Base-by-base conservation (phyloP, 2,329 filamentous ascomycete species). In the Penicillium sp. region DNA sequence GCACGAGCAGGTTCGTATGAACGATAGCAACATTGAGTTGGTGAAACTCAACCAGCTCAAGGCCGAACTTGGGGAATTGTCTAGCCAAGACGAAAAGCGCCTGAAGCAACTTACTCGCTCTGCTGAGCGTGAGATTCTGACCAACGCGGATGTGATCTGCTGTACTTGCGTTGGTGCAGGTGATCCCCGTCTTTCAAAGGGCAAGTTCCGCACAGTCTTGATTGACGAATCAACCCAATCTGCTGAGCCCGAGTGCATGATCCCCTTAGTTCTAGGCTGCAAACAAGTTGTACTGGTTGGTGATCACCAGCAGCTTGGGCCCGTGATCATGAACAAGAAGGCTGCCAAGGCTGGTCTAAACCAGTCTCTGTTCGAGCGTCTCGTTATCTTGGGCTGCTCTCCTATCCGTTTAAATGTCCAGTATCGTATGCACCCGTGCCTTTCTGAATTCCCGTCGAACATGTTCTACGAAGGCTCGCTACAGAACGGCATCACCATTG, bases 301-400 rank as follows among this genome's bases (percentile, higher is more conserved):
- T 65, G 93, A 98, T 65, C 93, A 98, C 71, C 94, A 97, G 70
- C 93, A 98, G 69, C 81, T 98, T 57, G 93, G 93, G 0, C 93
- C 93, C 1, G 93, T 98, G 62, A 97, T 98, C 66, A 98, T 98
- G 91, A 98, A 98, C 78, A 98, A 98, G 79, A 97, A 97, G 72
- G 93, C 93, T 13, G 93, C 93, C 54, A 97, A 97, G 72, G 93
- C 93, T 48, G 93, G 93, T 53, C 77, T 98, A 15, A 96, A 97
- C 71, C 93, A 97, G 70, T 97, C 91, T n/a, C 77, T 98, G 9
- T 98, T 98, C 64, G 93, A 98, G 73, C 88, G 93, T 62, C 78
- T 98, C 44, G 90, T 97, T 61, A 88, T 91, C 62, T 79, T 97
- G n/a, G 85, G 86, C 39, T 85, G 89, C 61, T 83, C 85, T 34